Conservation (phyloP, 2,329 filamentous ascomycete species). For the Seiridium cupressi region DNA sequence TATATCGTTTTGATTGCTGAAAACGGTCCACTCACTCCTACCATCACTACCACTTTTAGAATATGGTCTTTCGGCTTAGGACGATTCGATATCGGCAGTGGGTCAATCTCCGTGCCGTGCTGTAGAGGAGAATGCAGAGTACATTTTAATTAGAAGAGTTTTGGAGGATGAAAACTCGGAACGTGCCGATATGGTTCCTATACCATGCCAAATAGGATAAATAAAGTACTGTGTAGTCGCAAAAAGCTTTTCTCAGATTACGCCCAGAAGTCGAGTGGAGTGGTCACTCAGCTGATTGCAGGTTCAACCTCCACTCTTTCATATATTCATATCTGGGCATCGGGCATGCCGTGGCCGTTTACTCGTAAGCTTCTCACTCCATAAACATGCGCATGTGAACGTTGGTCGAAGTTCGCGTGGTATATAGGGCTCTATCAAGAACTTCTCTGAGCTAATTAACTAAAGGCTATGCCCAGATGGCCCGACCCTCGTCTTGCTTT, state of each 20-base stretch:
- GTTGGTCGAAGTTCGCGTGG: background rate
- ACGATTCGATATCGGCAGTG: background rate
- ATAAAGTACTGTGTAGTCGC: background rate
- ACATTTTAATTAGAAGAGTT: background rate
- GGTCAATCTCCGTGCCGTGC: background rate
- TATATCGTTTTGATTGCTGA: background rate
- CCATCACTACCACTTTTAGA: background rate
- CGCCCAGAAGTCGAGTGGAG: background rate
- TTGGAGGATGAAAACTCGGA: background rate
- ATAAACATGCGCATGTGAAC: background rate
- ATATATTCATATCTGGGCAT: background rate
- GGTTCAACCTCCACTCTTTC: background rate
- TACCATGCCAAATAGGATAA: background rate
- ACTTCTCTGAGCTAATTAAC: background rate
- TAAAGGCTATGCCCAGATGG: background rate
- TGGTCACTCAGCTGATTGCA: background rate
- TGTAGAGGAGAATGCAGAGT: background rate
- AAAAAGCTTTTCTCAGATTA: background rate
- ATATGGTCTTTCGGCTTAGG: background rate
- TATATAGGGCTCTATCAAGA: background rate
- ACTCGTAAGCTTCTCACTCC: background rate
- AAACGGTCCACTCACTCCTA: background rate
- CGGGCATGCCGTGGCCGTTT: background rate
- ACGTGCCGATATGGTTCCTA: background rate
- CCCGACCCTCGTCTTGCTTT: background rate